Evolutionary conservation across 495 filamentous ascomycete genomes (phyloP).

Genomic region (Penicillium taxi): DNA sequence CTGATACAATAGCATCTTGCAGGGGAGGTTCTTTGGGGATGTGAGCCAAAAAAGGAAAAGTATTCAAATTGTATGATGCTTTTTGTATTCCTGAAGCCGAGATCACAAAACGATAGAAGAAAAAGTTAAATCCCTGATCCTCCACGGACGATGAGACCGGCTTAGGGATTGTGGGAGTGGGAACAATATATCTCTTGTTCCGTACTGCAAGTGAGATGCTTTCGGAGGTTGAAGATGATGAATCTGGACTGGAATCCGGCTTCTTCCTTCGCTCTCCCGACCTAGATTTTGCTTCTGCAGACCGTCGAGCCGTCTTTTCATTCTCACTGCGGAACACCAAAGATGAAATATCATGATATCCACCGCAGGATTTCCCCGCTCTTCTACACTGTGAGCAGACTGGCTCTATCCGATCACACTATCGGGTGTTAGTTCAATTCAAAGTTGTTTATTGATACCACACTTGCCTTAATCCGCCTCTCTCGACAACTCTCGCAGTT

Average conservation of each 20-base stretch:
- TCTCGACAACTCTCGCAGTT: constrained; percentile 18
- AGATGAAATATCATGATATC: constrained; percentile 16
- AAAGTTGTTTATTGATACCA: neutral
- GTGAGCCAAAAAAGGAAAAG: neutral
- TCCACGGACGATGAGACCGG: constrained; percentile 9
- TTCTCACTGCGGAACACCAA: constrained; percentile 19
- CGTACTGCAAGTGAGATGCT: constrained; percentile 1
- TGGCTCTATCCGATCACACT: constrained; percentile 20
- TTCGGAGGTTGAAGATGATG: neutral
- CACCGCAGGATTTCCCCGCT: constrained; percentile 18
- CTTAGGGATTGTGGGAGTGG: neutral
- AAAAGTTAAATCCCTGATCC: constrained; percentile 16
- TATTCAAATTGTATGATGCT: neutral
- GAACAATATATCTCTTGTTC: neutral
- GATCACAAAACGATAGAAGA: constrained; percentile 13
- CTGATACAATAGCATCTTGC: constrained; percentile 17
- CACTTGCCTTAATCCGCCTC: constrained; percentile 19
- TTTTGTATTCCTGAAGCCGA: neutral
- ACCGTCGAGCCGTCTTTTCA: constrained; percentile 14
- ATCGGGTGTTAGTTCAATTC: neutral
- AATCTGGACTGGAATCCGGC: constrained; percentile 4
- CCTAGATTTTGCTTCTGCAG: constrained; percentile 12
- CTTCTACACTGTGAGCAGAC: constrained; percentile 20
- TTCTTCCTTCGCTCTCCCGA: constrained; percentile 3
- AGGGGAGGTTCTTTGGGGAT: constrained; percentile 4